Percentiles rank a stretch among this genome's conserved stretches.
These are phyloP conservation scores for Zizania latifolia DNA, from an alignment of 176 grass and related monocot genomes.

Conservation along the genomic window DNA sequence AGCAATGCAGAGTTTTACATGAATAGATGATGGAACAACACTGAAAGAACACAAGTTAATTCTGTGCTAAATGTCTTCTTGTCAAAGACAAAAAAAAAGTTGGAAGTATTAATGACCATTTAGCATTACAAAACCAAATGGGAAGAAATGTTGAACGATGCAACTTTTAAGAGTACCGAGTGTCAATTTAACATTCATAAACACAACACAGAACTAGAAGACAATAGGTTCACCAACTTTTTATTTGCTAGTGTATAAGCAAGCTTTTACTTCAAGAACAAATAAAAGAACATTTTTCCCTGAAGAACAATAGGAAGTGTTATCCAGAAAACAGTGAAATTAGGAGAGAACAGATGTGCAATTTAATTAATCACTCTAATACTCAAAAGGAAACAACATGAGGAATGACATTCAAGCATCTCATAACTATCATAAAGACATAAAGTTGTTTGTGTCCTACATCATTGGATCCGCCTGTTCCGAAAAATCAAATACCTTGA, in stretches of 20 bases:
- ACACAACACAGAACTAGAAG: background rate
- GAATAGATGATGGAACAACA: background rate
- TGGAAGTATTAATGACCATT: background rate
- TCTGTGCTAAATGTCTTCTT: background rate
- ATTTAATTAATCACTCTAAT: background rate
- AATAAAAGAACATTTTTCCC: background rate
- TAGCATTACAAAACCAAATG: background rate
- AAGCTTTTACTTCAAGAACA: background rate
- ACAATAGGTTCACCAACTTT: background rate
- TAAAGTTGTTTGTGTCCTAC: background rate
- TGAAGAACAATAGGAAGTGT: background rate
- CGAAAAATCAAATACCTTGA: too few relatives aligned
- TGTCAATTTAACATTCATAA: background rate
- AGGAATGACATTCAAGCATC: background rate
- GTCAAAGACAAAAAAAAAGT: background rate
- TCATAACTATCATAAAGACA: background rate
- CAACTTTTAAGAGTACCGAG: background rate
- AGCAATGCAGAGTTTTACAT: background rate
- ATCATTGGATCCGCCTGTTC: too few relatives aligned
- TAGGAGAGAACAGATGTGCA: background rate
- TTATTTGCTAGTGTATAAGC: background rate
- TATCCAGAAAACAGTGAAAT: background rate
- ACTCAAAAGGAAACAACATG: background rate
- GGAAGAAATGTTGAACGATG: background rate
- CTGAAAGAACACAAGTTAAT: background rate